Conservation (phyloP, 2,329 filamentous ascomycete genomes). For the Cladobotryum mycophilum region DNA sequence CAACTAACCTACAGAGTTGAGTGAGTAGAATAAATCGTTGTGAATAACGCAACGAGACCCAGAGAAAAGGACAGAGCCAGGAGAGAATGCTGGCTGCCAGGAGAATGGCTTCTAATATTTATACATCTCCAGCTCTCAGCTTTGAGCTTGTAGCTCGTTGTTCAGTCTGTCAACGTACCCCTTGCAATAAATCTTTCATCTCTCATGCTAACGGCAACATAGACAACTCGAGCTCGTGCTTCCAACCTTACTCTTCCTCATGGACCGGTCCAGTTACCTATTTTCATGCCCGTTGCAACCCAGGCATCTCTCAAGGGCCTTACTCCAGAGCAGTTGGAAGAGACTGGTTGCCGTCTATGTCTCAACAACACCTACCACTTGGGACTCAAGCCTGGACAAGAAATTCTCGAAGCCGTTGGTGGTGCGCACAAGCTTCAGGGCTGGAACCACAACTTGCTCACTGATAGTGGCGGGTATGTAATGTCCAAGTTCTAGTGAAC, state of each 20-base stretch:
- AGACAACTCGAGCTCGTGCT: slow-evolving; percentile 93
- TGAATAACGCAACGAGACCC: neutral
- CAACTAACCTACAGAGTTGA: neutral
- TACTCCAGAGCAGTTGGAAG: slow-evolving; percentile 85
- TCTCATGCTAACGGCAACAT: neutral
- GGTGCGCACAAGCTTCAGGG: slow-evolving; percentile 92
- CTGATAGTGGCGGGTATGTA: slow-evolving; percentile 64
- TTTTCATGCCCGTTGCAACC: slow-evolving; percentile 98
- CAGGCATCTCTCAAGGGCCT: slow-evolving; percentile 93
- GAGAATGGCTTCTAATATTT: slow-evolving; percentile 47
- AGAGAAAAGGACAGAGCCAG: neutral
- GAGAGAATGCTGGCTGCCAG: slow-evolving; percentile 25
- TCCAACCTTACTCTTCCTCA: slow-evolving; percentile 84
- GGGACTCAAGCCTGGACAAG: slow-evolving; percentile 88
- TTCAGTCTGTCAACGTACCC: slow-evolving; percentile 4
- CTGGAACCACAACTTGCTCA: slow-evolving; percentile 93
- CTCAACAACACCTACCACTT: slow-evolving; percentile 98
- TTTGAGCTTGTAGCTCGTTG: slow-evolving; percentile 65
- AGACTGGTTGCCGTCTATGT: slow-evolving; percentile 82
- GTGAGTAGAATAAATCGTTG: neutral
- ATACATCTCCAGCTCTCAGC: slow-evolving; percentile 60
- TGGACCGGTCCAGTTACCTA: slow-evolving; percentile 80
- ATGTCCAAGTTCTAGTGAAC: neutral
- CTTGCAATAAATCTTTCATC: slow-evolving; percentile 7
- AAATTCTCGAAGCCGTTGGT: slow-evolving; percentile 77